Evolutionary conservation across 371 early-diverging fungal genomes (phyloP), one percentile per base, ranked within the genome.

Genomic region (Apophysomyces variabilis): DNA sequence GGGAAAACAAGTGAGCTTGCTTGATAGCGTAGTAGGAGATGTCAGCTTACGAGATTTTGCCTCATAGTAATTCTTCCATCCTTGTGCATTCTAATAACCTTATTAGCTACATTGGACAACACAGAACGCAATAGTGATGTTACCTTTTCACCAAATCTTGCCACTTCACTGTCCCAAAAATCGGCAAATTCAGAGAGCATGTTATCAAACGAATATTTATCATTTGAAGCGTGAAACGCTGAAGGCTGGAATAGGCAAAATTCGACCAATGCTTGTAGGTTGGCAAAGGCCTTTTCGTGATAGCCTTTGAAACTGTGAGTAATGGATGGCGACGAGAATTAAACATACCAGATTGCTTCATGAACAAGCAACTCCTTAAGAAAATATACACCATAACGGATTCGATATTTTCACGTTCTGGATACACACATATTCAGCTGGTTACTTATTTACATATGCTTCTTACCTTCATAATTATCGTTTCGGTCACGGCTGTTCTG

Each of bases 101-200:
- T n/a, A 26, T 26, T 26, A 26, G 32, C 32, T 26, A 0, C 32
- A 26, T 26, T 26, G 32, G 32, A 3, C 32, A 26, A 26, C 32
- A 26, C 32, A 26, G 3, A 26, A 26, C 32, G 1, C 32, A 3
- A 3, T 26, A 26, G 32, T 26, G 32, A 26, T 26, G 3, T 26
- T 38, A 85, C 92, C 65, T 78, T 72, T 69, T 95, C 95, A 5
- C 93, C 94, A 75, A 93, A 90, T 5, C 93, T 76, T 21, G 90
- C 83, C 14, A 82, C 75, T 72, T 92, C 94, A 50, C 82, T 85
- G 58, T 92, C 93, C 94, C 94, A 95, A 75, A 90, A 95, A 11
- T 77, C 78, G 44, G 83, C 87, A 60, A 95, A 88, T 50, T 82
- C 76, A 2, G 77, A 74, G 8, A 91, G 13, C 66, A 87, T 80